These are phyloP conservation scores for Leccinum disarticulatum DNA, from an alignment of 768 basidiomycete genomes.

Conservation along the genomic window DNA sequence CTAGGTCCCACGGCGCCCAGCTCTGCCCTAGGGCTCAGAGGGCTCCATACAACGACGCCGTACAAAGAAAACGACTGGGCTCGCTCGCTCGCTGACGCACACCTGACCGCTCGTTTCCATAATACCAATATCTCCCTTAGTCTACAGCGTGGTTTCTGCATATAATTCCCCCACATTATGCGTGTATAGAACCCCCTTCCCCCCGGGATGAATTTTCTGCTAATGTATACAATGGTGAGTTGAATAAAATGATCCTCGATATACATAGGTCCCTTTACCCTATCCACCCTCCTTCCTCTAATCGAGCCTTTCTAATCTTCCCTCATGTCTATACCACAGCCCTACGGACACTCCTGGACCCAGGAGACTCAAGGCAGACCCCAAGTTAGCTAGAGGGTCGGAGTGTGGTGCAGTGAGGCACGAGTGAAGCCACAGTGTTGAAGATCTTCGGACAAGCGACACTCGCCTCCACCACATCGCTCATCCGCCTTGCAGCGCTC, in stretches of 20 bases:
- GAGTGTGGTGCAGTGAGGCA: too few relatives aligned
- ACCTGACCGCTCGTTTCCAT: neutral
- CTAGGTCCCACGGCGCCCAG: slow-evolving; percentile 5
- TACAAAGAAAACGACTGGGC: slow-evolving; percentile 5
- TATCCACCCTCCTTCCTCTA: neutral
- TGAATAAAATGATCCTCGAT: neutral
- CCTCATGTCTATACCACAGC: neutral
- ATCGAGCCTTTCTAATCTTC: slow-evolving; percentile 17
- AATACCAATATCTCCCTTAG: neutral
- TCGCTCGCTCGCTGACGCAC: neutral
- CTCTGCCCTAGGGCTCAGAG: slow-evolving; percentile 2
- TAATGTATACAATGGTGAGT: too few relatives aligned
- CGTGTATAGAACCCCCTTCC: too few relatives aligned
- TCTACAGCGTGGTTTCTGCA: neutral
- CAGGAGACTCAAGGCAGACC: too few relatives aligned
- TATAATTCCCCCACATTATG: neutral
- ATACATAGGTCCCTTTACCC: neutral
- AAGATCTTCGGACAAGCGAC: too few relatives aligned
- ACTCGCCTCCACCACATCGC: too few relatives aligned
- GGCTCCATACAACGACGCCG: neutral
- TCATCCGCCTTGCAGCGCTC: too few relatives aligned
- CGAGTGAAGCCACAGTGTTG: too few relatives aligned
- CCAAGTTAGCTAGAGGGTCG: too few relatives aligned
- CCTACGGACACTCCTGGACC: too few relatives aligned
- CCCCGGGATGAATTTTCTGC: too few relatives aligned